Conservation (phyloP, 305 asterid genomes). For the Fraxinus sp. region DNA sequence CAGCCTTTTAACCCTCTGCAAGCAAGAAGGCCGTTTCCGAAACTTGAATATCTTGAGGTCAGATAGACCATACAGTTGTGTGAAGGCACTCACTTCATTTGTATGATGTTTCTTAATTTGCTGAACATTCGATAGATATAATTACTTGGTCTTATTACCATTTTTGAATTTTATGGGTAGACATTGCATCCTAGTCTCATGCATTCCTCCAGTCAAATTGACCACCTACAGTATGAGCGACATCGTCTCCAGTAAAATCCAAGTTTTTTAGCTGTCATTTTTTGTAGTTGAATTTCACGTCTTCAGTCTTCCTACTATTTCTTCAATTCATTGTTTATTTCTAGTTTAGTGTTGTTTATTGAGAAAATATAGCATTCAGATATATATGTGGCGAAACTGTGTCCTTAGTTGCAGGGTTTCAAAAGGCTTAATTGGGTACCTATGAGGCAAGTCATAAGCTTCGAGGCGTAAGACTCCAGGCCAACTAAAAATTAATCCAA, state of each 20-base stretch:
- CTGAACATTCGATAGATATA: not conserved
- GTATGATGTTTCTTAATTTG: not conserved
- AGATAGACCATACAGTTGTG: not conserved
- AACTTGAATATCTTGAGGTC: not conserved
- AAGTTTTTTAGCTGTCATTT: not conserved
- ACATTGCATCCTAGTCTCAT: not conserved
- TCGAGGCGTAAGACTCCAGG: not conserved
- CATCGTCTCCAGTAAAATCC: not conserved
- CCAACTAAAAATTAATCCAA: not conserved
- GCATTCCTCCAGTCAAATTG: conserved; percentile 8
- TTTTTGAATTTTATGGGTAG: not conserved
- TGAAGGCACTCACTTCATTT: not conserved
- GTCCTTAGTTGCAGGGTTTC: not conserved
- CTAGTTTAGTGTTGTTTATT: not conserved
- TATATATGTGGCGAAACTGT: not conserved
- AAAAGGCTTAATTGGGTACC: not conserved
- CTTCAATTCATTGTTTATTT: not conserved
- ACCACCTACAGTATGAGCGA: not conserved
- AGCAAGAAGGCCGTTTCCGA: not conserved
- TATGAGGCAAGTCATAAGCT: not conserved
- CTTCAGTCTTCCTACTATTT: not conserved
- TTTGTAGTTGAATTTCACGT: conserved; percentile 5
- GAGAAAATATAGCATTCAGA: not conserved
- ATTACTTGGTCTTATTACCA: not conserved
- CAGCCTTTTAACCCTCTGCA: not conserved